These are phyloP conservation scores for Tephrocybe rancida DNA, from an alignment of 768 basidiomycete species.

Conservation along the genomic window DNA sequence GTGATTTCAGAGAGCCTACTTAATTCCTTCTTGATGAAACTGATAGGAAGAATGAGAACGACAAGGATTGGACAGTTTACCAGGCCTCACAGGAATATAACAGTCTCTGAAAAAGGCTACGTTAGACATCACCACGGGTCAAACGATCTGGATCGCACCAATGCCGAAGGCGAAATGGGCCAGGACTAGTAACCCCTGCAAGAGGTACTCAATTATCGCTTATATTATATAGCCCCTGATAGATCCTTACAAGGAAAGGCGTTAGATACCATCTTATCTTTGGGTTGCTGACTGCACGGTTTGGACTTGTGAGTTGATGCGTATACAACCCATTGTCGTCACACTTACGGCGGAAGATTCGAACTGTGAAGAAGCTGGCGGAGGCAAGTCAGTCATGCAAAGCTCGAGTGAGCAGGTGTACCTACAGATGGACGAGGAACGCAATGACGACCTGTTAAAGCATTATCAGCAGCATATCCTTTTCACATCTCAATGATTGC, in stretches of 20 bases:
- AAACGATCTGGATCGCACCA: constrained; percentile 22
- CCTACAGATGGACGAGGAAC: constrained; percentile 33
- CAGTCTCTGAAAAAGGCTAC: constrained; percentile 29
- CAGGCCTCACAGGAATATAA: constrained; percentile 27
- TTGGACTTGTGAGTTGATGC: background rate
- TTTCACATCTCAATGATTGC: background rate
- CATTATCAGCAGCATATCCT: background rate
- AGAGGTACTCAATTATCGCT: background rate
- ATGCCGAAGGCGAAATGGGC: constrained; percentile 39
- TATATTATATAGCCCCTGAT: background rate
- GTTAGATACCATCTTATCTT: constrained; percentile 34
- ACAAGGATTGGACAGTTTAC: background rate
- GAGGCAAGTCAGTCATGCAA: background rate
- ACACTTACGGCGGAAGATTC: constrained; percentile 31
- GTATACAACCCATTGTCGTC: background rate
- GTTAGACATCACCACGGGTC: background rate
- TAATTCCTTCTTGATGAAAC: constrained; percentile 40
- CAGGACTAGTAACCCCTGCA: constrained; percentile 25
- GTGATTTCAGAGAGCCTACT: constrained; percentile 33
- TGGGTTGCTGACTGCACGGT: constrained; percentile 29
- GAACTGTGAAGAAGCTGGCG: constrained; percentile 33
- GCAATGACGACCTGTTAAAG: constrained; percentile 26
- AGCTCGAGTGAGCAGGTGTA: background rate
- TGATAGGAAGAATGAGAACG: constrained; percentile 7
- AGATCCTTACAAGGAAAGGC: constrained; percentile 27